phyloP scores from a whole-genome alignment of 2,329 filamentous ascomycete genomes.

The Orbilia quercus region DNA sequence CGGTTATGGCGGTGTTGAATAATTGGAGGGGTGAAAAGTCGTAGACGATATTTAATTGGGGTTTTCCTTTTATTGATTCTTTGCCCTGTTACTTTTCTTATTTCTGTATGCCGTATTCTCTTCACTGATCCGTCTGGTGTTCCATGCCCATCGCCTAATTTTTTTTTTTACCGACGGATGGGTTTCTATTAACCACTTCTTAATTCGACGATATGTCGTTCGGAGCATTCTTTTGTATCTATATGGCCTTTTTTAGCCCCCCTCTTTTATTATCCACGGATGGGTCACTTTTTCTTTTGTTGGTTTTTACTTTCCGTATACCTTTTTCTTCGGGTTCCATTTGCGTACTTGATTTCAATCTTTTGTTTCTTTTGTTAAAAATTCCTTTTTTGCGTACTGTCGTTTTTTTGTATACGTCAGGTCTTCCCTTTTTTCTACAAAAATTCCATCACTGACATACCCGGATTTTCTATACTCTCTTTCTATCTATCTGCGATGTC shows the following conservation, averaged over 20 bases:
- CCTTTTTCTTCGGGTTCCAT: no score
- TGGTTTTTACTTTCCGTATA: constrained; percentile 18
- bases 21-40: constrained; percentile 73
- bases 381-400: background rate
- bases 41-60: constrained; percentile 18
- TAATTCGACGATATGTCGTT: constrained; percentile 53
- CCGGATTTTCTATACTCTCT: background rate
- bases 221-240: constrained; percentile 57
- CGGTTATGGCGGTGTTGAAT: constrained; percentile 87
- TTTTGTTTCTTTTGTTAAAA: background rate
- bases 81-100: constrained; percentile 14
- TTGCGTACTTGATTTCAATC: background rate
- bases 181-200: constrained; percentile 29
- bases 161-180: constrained; percentile 1
- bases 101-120: constrained; percentile 14
- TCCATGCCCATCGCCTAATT: background rate
- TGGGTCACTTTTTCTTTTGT: constrained; percentile 35
- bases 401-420: background rate
- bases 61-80: constrained; percentile 7
- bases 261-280: constrained; percentile 49
- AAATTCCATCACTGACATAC: background rate
- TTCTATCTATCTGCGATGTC: no score
- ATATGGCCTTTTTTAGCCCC: constrained; percentile 52
- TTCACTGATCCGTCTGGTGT: constrained; percentile 8
- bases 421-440: background rate